Base-by-base conservation (phyloP, 305 asterid species). In the Fraxinus floribunda region DNA sequence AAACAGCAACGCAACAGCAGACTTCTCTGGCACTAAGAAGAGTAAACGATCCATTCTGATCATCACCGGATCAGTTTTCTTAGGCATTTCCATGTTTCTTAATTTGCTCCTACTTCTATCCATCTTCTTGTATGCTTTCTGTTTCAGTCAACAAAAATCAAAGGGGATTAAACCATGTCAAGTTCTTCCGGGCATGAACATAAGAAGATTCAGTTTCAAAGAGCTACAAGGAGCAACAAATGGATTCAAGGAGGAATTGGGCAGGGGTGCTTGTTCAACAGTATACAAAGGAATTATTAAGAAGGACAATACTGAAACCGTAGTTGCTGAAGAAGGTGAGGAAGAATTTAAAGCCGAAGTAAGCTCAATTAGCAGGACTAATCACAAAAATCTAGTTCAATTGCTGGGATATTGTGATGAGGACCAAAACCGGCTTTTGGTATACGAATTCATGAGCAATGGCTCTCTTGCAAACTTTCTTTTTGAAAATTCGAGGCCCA, bases 321-420 rank as follows among this genome's bases (percentile, higher is more conserved):
- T 32, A 32, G 4, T 32, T 32, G 34, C 34, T 32, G 34, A 7
- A 34, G 38, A 34, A 34, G 38, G 38, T 5, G 6, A 34, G 7
- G 7, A 34, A 34, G 38, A 34, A 34, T 34, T 34, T 34, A 34
- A 34, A 34, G 38, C 6, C 7, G 6, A 34, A 34, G 38, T 34
- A 34, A 34, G 1, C 38, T 34, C 38, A 34, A 34, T 34, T 34
- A 34, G 38, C 38, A 34, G 7, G 7, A 34, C 5, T 34, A 34
- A 34, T 34, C 38, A 34, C 38, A 34, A 34, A 34, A 34, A 5
- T 34, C 6, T 34, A 34, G 38, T 3, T 34, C 38, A 26, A 9
- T 49, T 85, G 16, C 77, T 87, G 30, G 90, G 90, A 24, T 85
- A 71, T 30, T 88, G 91, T 38, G 82, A 83, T 0, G 85, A 85